Conservation (phyloP, 768 basidiomycete genomes). For the Mycena alexandri region DNA sequence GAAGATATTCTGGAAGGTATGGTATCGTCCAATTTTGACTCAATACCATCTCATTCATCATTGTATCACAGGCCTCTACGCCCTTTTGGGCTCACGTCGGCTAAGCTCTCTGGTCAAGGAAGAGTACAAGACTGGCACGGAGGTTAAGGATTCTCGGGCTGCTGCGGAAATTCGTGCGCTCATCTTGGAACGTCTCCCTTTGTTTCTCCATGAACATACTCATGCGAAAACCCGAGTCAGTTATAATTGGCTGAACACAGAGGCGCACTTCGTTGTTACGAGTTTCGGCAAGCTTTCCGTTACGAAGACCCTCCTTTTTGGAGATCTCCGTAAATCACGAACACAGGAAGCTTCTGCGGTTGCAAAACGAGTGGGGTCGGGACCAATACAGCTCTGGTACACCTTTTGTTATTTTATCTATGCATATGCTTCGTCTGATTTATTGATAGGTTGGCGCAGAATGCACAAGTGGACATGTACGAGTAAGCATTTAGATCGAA, state of each 20-base stretch:
- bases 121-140: slow-evolving; percentile 73
- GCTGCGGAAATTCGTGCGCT: slow-evolving; percentile 68
- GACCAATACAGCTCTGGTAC: slow-evolving; percentile 76
- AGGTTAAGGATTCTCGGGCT: slow-evolving; percentile 61
- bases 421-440: background rate
- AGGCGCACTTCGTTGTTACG: slow-evolving; percentile 77
- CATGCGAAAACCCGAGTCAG: slow-evolving; percentile 73
- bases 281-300: slow-evolving; percentile 74
- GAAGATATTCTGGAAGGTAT: slow-evolving; percentile 92
- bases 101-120: slow-evolving; percentile 83
- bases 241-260: slow-evolving; percentile 73
- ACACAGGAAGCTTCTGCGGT: slow-evolving; percentile 82
- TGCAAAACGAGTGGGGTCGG: slow-evolving; percentile 63
- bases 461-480: slow-evolving; percentile 87
- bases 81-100: slow-evolving; percentile 77
- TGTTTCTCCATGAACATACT: slow-evolving; percentile 93
- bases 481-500: slow-evolving; percentile 71
- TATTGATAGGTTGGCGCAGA: slow-evolving; percentile 66
- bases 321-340: slow-evolving; percentile 60
- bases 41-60: slow-evolving; percentile 11
- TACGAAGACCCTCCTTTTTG: slow-evolving; percentile 70
- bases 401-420: background rate
- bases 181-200: slow-evolving; percentile 85
- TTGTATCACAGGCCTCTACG: slow-evolving; percentile 73
- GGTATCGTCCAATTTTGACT: background rate